Percentiles rank a stretch among this genome's conserved stretches.
These are phyloP conservation scores for Lepiota brunneoincarnata DNA, from an alignment of 768 basidiomycete genomes.

Conservation along the genomic window DNA sequence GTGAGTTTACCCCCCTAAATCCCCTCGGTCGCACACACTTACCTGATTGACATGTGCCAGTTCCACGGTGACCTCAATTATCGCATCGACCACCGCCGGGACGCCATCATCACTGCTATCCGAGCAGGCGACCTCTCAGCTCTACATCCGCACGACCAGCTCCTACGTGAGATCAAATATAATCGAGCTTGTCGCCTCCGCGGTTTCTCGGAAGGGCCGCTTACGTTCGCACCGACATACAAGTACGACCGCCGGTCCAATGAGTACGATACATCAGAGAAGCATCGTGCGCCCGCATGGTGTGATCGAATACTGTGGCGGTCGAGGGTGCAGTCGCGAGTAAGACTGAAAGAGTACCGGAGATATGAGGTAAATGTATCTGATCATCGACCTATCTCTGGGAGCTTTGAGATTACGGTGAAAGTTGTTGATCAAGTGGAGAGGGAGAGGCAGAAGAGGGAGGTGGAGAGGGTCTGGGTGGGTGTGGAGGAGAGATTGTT, in stretches of 20 bases:
- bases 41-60: constrained; percentile 31
- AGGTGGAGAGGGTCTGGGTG: constrained; percentile 57
- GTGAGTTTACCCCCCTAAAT: constrained; percentile 40
- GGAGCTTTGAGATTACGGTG: constrained; percentile 69
- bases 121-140: constrained; percentile 60
- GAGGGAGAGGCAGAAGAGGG: constrained; percentile 52
- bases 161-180: constrained; percentile 81
- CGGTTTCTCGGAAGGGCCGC: constrained; percentile 76
- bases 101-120: constrained; percentile 71
- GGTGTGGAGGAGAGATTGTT: constrained; percentile 41
- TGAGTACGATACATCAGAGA: constrained; percentile 87
- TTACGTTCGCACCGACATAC: constrained; percentile 89
- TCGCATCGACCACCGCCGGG: constrained; percentile 90
- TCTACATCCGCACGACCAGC: constrained; percentile 80
- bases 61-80: constrained; percentile 96
- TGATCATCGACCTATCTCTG: constrained; percentile 88
- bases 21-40: background rate
- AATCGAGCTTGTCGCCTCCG: constrained; percentile 89
- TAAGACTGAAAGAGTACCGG: constrained; percentile 66
- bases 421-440: constrained; percentile 66
- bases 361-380: constrained; percentile 87
- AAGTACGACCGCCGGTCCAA: constrained; percentile 83
- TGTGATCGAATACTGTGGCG: constrained; percentile 93
- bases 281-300: constrained; percentile 90
- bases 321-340: constrained; percentile 49